Base-by-base conservation (phyloP, 768 basidiomycete species). In the Phylloporus rhodoxanthus region DNA sequence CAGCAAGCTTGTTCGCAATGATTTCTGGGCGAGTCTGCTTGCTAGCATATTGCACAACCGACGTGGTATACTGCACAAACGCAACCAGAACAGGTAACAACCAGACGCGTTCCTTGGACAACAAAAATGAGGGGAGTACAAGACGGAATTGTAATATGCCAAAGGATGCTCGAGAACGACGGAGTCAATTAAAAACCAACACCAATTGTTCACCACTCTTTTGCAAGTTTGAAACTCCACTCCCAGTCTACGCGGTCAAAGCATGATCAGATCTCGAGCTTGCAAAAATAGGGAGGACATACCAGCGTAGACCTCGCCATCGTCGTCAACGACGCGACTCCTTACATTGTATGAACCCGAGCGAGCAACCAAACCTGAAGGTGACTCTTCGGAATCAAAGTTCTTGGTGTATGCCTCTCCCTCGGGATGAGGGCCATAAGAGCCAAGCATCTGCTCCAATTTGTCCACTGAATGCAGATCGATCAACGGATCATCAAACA, bases 371-470 rank as follows among this genome's bases (percentile, higher is more conserved):
- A 89, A 72, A 13, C 95, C 95, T 37, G 87, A 86, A 1, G 84
- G 81, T 15, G 81, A 79, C 56, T 81, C 77, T 50, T 87, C 86
- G 1, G 82, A 68, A 5, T 84, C 84, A 67, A 92, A 90, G 59
- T 84, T 78, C 69, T 91, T 91, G 57, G 60, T 69, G 61, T 93
- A 87, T 5, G 87, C 63, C 21, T 83, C 74, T 29, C 77, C 81
- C 2, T 72, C 57, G n/a, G 82, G 73, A 48, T 76, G 71, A 15
- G 91, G 89, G 2, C 90, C 87, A 65, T 92, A 96, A 3, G 91
- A 93, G 15, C 95, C 95, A 19, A 97, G 78, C 95, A 98, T 97
- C 58, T 87, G 79, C 63, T 94, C 91, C 59, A 90, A 66, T 67
- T 87, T 95, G 69, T 95, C 95, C 60, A 95, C 93, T 93, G 49